Conservation (phyloP, 441 rosid genomes). For the Pelargonium australe region DNA sequence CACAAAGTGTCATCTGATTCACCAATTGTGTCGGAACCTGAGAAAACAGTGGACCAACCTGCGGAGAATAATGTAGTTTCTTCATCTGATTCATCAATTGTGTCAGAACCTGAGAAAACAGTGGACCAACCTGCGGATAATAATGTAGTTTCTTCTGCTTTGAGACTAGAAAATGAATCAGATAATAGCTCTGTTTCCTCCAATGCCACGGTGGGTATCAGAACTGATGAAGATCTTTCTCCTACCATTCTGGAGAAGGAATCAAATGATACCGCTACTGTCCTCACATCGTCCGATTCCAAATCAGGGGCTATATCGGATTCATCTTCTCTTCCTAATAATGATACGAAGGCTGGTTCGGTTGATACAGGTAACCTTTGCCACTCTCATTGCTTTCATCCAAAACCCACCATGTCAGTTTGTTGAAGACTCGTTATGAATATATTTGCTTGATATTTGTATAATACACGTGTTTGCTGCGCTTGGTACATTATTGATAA, state of each 20-base stretch:
- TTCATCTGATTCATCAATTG: conserved; percentile 16
- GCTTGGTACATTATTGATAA: no score
- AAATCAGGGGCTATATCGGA: conserved; percentile 19
- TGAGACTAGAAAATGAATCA: conserved; percentile 19
- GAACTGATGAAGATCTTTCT: conserved; percentile 1
- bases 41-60: conserved; percentile 15
- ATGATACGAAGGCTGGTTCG: conserved; percentile 26
- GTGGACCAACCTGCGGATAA: conserved; percentile 11
- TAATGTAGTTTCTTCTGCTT: conserved; percentile 12
- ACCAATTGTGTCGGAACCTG: conserved; percentile 6
- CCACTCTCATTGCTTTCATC: neutral
- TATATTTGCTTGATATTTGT: neutral
- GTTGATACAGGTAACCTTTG: conserved; percentile 37
- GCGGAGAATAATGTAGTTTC: conserved; percentile 6
- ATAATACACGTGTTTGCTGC: neutral
- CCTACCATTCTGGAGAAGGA: conserved; percentile 20
- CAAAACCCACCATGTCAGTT: neutral
- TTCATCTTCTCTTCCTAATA: conserved; percentile 18
- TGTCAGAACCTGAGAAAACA: conserved; percentile 9
- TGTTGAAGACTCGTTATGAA: neutral
- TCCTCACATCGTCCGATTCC: conserved; percentile 16
- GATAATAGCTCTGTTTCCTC: conserved; percentile 17
- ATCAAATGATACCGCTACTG: conserved; percentile 19
- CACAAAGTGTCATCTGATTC: conserved; percentile 19
- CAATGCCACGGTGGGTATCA: conserved; percentile 15